These are phyloP conservation scores for Vitis rupestris DNA, from an alignment of 164 flowering plant genomes.

Conservation along the genomic window DNA sequence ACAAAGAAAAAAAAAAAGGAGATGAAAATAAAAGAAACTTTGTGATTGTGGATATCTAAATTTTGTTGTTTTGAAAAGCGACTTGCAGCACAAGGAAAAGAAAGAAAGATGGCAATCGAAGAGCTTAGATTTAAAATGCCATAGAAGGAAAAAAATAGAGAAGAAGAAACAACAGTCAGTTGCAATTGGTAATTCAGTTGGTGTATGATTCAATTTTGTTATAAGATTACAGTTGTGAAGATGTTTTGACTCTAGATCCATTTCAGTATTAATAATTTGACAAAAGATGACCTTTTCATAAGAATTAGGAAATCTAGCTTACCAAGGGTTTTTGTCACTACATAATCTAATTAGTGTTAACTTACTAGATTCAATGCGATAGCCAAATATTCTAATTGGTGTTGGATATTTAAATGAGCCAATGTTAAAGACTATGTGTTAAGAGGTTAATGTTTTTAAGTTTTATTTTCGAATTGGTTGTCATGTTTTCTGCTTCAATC, in stretches of 20 bases:
- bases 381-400: too few species aligned
- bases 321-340: background rate
- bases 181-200: slow-evolving; percentile 74
- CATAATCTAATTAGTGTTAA: too few species aligned
- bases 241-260: background rate
- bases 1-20: too few species aligned
- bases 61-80: slow-evolving; percentile 31
- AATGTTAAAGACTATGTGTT: background rate
- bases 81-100: slow-evolving; percentile 81
- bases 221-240: background rate
- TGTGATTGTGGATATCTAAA: background rate
- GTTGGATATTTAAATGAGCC: background rate
- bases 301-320: background rate
- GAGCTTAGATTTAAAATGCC: slow-evolving; percentile 85
- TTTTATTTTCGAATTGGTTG: background rate
- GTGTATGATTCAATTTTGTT: background rate
- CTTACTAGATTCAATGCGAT: too few species aligned
- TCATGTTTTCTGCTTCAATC: background rate
- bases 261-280: background rate
- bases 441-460: background rate
- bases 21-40: too few species aligned
- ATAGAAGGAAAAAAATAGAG: slow-evolving; percentile 63
- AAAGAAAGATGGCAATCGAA: slow-evolving; percentile 64
- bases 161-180: slow-evolving; percentile 93
- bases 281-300: background rate